Conservation (phyloP, 2,329 filamentous ascomycete genomes). For the Reticulascus tulasneorum region DNA sequence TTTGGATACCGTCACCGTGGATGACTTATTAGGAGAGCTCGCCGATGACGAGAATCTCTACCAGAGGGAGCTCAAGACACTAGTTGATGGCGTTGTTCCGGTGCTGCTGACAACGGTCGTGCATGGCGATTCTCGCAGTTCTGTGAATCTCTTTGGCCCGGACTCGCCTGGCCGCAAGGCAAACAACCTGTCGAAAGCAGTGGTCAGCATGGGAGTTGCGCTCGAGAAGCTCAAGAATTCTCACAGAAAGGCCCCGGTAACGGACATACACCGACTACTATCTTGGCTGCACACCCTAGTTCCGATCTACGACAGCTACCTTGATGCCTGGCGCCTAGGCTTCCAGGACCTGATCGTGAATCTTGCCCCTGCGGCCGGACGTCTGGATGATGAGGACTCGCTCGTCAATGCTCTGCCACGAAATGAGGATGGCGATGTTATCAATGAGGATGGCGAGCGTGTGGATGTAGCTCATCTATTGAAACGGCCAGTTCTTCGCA, state of each 20-base stretch:
- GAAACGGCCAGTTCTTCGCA: conserved; percentile 79
- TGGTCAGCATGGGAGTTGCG: conserved; percentile 89
- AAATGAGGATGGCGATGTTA: conserved; percentile 62
- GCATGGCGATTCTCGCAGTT: conserved; percentile 61
- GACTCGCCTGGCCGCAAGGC: conserved; percentile 47
- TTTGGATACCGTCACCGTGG: conserved; percentile 63
- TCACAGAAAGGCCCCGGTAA: conserved; percentile 75
- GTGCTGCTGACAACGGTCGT: conserved; percentile 84
- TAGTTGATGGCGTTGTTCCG: conserved; percentile 93
- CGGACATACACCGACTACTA: conserved; percentile 67
- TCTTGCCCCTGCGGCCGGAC: conserved; percentile 63
- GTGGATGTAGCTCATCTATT: conserved; percentile 93
- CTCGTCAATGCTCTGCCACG: conserved; percentile 55
- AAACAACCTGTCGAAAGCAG: conserved; percentile 71
- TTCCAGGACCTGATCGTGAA: conserved; percentile 96
- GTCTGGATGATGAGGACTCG: conserved; percentile 55
- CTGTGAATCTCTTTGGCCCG: conserved; percentile 64
- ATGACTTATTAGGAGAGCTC: conserved; percentile 76
- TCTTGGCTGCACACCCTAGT: conserved; percentile 77
- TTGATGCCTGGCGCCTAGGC: conserved; percentile 84
- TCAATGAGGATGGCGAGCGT: conserved; percentile 75
- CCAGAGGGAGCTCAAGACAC: conserved; percentile 81
- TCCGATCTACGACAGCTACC: conserved; percentile 78
- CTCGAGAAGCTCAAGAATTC: conserved; percentile 78
- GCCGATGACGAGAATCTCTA: conserved; percentile 82